Evolutionary conservation across 2,329 filamentous ascomycete genomes (phyloP), one percentile per base, ranked within the genome.

Genomic region (Cytospora piceae): DNA sequence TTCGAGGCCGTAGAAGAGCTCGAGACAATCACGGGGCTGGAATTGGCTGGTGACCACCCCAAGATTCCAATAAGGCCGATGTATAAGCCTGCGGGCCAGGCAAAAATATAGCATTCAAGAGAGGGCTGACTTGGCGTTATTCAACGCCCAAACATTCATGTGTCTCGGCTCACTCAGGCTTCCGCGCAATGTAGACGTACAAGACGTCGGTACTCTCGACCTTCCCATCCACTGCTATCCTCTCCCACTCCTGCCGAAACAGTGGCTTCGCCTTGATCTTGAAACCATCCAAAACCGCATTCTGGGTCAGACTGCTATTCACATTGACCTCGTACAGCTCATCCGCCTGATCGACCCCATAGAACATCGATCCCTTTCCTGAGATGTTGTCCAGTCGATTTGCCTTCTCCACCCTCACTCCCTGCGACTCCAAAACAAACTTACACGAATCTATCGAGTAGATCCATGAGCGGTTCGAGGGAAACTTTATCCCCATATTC

Each of bases 1-100:
- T 90, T 86, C 74, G 88, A 94, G 74, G 94, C 94, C 0, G 94
- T 98, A 0, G 88, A 86, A 70, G 87, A 93, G 76, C 78, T 98
- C 65, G 94, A 98, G 78, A 79, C 78, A 63, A 78, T 91, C 27
- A 94, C 91, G 0, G 92, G 92, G 0, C 71, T 97, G 69, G 75
- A 77, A 39, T 76, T 94, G 63, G 80, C 85, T 34, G 86, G 86
- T 2, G 73, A 76, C 34, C 84, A 87, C 68, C 84, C 85, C 24
- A 80, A 79, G 70, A 77, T 82, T 68, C 78, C 83, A 0, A 71
- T 83, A 31, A 77, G 77, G 66, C 79, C 81, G 8, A 78, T 72
- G 52, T 64, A 74, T 11, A 66, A 57, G 32, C 53, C 56, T 11
- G 70, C 69, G 20, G 69, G 70, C 11, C 81, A 75, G 64, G 77